Percentiles rank a stretch among this genome's conserved stretches.
Conservation (phyloP, 2,329 filamentous ascomycete genomes). For the Clarireedia homoeocarpa region DNA sequence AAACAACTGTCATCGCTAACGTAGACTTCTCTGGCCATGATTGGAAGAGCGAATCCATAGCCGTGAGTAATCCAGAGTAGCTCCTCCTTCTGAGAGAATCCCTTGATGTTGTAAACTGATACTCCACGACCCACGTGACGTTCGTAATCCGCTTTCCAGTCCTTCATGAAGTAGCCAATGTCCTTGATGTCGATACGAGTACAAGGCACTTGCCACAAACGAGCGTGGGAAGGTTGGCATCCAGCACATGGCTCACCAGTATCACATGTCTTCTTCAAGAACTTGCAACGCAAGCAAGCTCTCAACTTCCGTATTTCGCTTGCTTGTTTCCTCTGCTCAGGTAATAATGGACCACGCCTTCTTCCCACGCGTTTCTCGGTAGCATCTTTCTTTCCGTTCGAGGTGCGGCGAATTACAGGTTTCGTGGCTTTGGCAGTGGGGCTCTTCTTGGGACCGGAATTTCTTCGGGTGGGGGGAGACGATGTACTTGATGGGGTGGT, state of each 20-base stretch:
- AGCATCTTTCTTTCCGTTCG: constrained; percentile 73
- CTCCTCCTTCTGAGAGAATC: constrained; percentile 58
- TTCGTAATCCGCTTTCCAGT: constrained; percentile 96
- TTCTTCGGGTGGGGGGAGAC: constrained; percentile 58
- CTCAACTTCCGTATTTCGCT: constrained; percentile 93
- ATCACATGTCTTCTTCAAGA: constrained; percentile 98
- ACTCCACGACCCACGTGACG: constrained; percentile 80
- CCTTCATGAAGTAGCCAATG: constrained; percentile 97
- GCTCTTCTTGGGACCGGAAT: constrained; percentile 59
- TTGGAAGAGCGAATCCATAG: constrained; percentile 86
- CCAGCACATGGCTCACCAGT: constrained; percentile 94
- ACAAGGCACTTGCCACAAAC: constrained; percentile 95
- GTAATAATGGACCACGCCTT: constrained; percentile 79
- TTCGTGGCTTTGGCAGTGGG: constrained; percentile 68
- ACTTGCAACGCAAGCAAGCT: constrained; percentile 93
- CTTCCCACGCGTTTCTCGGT: constrained; percentile 88
- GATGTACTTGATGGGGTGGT: constrained; percentile 51
- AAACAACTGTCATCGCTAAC: constrained; percentile 91
- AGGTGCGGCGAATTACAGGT: constrained; percentile 71
- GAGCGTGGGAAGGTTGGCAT: constrained; percentile 90
- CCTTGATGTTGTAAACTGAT: constrained; percentile 92
- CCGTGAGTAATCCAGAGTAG: constrained; percentile 92
- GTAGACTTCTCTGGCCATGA: constrained; percentile 89
- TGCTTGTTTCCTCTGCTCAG: constrained; percentile 92
- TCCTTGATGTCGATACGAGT: constrained; percentile 98